These are phyloP conservation scores for Fagus sylvatica DNA, from an alignment of 306 rosid genomes.

Conservation along the genomic window DNA sequence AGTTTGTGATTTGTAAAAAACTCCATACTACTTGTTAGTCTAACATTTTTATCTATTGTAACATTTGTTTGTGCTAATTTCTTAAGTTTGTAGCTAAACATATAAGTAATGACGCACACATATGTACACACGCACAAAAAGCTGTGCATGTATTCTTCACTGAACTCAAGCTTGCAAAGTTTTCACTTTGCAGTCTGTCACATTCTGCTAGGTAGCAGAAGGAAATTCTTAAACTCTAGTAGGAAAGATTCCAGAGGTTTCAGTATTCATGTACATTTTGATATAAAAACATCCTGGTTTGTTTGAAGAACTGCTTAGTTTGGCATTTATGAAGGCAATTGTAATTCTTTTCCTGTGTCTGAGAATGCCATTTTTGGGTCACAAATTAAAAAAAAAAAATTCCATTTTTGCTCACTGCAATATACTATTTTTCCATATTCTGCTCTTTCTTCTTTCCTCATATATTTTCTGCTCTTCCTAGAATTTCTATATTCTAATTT, in stretches of 20 bases:
- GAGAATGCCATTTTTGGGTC: not conserved
- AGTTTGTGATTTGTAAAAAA: too few species aligned
- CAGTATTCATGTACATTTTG: not conserved
- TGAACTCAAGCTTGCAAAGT: not conserved
- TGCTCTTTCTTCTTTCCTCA: not conserved
- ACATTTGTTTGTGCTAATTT: not conserved
- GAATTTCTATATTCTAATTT: conserved; percentile 10
- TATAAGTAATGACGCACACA: not conserved
- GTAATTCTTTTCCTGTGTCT: too few species aligned
- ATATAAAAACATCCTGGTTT: not conserved
- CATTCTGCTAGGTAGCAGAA: not conserved
- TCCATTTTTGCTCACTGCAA: not conserved
- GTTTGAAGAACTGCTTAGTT: not conserved
- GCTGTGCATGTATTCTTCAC: too few species aligned
- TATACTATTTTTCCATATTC: not conserved
- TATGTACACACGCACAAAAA: not conserved
- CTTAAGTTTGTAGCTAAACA: not conserved
- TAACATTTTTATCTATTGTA: not conserved
- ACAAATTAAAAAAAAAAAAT: too few species aligned
- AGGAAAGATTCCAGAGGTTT: not conserved
- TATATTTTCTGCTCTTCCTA: not conserved
- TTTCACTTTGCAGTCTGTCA: not conserved
- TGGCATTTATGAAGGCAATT: not conserved
- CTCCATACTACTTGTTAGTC: not conserved
- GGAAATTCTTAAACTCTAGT: not conserved